Base-by-base conservation (phyloP, 306 rosid genomes). In the Lotus japonicus region DNA sequence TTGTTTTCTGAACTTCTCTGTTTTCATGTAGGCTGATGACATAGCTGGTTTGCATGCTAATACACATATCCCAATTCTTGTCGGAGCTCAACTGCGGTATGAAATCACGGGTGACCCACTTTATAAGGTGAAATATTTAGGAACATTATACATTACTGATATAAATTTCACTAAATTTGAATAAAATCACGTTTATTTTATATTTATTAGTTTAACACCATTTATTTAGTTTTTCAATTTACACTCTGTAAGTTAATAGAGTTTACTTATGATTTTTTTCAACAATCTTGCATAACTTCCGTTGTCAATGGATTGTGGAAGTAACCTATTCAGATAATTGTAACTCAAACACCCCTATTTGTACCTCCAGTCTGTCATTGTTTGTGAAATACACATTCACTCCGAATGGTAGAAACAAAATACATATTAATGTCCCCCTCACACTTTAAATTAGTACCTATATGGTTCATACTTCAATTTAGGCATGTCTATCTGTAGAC, bases 1-100 rank as follows among this genome's bases (percentile, higher is more conserved):
- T 64, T 41, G 11, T 1, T 26, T 61, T 12, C 11, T 71, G 35
- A 58, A 58, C 9, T 33, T 31, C 57, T 17, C 38, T 16, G 6
- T 59, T n/a, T 14, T 31, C 35, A 54, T 75, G 67, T 21, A 89
- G 96, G 89, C 89, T 42, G 83, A 85, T 54, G 92, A 85, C 65
- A 79, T 89, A 75, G 44, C 92, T 46, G 80, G 83, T 67, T 79
- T 83, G 73, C 96, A 89, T 57, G 72, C 87, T 56, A 89, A 89
- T 71, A 87, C 96, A 14, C 96, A 89, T 72, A 82, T 89, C 39
- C 94, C 96, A 58, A 17, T 89, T 52, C 89, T 89, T 53, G 33
- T 89, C 58, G 96, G 96, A 76, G 48, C 91, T 80, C 96, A 89
- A 81, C 73, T 67, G 86, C 87, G 96, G 49, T 89, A 87, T 67